Conservation (phyloP, 192 early-diverging fungal genomes). For the Polychytrium aggregatum region DNA sequence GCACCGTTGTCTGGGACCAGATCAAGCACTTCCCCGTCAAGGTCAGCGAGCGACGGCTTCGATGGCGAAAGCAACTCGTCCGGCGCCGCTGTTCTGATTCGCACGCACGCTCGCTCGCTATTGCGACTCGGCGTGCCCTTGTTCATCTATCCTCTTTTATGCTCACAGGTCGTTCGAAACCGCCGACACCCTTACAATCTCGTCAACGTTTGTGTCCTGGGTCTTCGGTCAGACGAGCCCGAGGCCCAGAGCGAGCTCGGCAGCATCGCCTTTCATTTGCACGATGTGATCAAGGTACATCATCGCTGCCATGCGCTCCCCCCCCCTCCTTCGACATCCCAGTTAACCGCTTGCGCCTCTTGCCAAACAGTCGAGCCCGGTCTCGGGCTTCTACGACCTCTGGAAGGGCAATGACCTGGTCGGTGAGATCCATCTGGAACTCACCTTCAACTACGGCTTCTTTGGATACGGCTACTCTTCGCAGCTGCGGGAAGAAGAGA, state of each 20-base stretch:
- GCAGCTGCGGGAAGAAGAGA: conserved; percentile 21
- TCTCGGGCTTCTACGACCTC: conserved; percentile 21
- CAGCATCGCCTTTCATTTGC: conserved; percentile 29
- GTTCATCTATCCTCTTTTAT: too few relatives aligned
- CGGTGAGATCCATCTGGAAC: conserved; percentile 28
- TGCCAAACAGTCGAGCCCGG: conserved; percentile 25
- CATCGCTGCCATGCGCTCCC: neutral
- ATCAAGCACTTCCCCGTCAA: conserved; percentile 32
- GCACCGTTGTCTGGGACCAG: conserved; percentile 21
- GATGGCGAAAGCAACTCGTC: neutral
- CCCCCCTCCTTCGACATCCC: conserved; percentile 5
- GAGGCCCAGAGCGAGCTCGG: conserved; percentile 11
- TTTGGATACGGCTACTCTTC: conserved; percentile 39
- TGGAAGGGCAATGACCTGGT: conserved; percentile 24
- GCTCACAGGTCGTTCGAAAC: conserved; percentile 16
- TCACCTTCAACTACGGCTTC: conserved; percentile 33
- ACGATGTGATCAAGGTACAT: conserved; percentile 27
- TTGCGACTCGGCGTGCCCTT: too few relatives aligned
- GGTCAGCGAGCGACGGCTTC: neutral
- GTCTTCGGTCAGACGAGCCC: conserved; percentile 6
- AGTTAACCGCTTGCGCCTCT: too few relatives aligned
- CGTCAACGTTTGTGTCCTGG: conserved; percentile 14
- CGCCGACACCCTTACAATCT: conserved; percentile 32
- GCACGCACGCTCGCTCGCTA: too few relatives aligned
- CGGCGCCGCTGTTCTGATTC: too few relatives aligned